Percentiles rank a stretch among this genome's conserved stretches.
Evolutionary conservation across 768 basidiomycete genomes (phyloP).

Genomic region (Hydnomerulius pinastri): DNA sequence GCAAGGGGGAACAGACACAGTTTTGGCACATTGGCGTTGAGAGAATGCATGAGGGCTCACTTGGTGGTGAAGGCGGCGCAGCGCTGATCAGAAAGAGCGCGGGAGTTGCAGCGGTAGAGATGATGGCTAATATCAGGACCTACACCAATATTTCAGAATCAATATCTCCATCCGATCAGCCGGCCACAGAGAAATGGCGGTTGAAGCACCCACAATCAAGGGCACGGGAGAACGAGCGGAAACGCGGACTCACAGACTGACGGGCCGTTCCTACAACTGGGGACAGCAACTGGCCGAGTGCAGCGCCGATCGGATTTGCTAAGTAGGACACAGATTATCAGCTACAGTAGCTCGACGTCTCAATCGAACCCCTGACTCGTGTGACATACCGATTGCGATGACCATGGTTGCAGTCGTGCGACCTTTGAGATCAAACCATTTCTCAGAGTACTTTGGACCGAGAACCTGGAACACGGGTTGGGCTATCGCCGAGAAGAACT

Average conservation of each 20-base stretch:
- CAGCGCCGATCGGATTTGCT: conserved; percentile 78
- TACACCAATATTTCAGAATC: conserved; percentile 23
- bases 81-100: conserved; percentile 57
- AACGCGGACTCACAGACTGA: conserved; percentile 59
- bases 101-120: conserved; percentile 64
- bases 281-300: conserved; percentile 71
- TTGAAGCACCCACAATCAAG: too few species aligned
- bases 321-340: neutral
- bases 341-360: neutral
- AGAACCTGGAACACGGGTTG: conserved; percentile 78
- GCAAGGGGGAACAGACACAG: conserved; percentile 5
- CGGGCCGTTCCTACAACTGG: conserved; percentile 57
- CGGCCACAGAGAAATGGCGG: too few species aligned
- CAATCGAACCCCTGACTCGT: neutral
- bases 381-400: conserved; percentile 44
- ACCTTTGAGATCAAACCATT: conserved; percentile 77
- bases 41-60: conserved; percentile 39
- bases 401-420: conserved; percentile 79
- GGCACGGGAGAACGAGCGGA: neutral
- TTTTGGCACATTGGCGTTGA: neutral
- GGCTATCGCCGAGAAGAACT: conserved; percentile 65
- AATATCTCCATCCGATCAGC: too few species aligned
- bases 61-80: conserved; percentile 77
- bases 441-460: conserved; percentile 80
- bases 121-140: conserved; percentile 72